A percentile compares a stretch with the other conserved stretches of the same genome.
Conservation (phyloP, 495 filamentous ascomycete genomes). For the Hyaloscypha finlandica region DNA sequence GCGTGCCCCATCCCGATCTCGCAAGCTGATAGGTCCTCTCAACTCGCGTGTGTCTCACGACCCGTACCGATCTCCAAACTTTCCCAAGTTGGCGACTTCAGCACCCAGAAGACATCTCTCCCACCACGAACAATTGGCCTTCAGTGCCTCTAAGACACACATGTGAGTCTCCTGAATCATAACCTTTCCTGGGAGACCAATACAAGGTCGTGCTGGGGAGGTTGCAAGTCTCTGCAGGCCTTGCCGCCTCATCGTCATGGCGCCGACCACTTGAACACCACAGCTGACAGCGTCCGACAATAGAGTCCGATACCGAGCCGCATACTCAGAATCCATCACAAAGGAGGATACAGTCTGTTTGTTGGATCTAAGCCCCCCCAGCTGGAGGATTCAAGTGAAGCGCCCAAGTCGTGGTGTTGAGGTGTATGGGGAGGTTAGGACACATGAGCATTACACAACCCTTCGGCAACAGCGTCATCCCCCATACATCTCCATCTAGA, state of each 20-base stretch:
- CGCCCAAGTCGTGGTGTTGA: constrained; percentile 18
- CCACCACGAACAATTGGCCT: constrained; percentile 24
- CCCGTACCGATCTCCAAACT: constrained; percentile 29
- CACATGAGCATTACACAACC: constrained; percentile 16
- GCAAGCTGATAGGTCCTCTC: constrained; percentile 16
- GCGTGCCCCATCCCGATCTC: constrained; percentile 23
- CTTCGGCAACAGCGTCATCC: constrained; percentile 26
- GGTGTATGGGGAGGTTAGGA: constrained; percentile 21
- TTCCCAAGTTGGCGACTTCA: constrained; percentile 28
- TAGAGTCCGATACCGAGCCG: constrained; percentile 16
- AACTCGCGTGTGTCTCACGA: constrained; percentile 28
- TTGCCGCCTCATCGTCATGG: constrained; percentile 21
- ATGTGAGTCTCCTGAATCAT: constrained; percentile 24
- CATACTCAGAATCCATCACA: constrained; percentile 4
- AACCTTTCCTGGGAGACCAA: neutral
- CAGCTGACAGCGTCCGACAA: constrained; percentile 22
- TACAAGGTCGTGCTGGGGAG: neutral
- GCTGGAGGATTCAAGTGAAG: constrained; percentile 18
- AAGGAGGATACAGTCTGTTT: constrained; percentile 1
- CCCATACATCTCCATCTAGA: constrained; percentile 20
- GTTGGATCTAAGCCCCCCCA: neutral
- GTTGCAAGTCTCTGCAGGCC: constrained; percentile 6
- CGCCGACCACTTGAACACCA: constrained; percentile 19
- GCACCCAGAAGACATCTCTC: constrained; percentile 17
- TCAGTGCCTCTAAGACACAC: neutral